phyloP scores from a whole-genome alignment of 2,329 filamentous ascomycete species.

The Corinectria fuckeliana region DNA sequence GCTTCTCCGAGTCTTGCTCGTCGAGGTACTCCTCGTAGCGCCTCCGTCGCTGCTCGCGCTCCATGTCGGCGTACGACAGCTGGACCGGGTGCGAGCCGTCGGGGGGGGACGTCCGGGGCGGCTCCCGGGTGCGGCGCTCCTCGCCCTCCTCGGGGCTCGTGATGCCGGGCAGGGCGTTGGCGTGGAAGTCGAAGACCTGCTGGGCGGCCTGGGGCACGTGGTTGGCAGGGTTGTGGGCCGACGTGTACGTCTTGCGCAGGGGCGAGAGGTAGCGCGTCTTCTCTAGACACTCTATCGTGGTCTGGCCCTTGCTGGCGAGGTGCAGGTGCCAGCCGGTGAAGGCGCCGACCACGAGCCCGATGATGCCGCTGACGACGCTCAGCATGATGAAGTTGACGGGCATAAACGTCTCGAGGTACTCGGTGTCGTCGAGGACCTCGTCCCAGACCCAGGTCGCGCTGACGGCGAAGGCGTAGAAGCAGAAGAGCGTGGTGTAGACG shows the following conservation, averaged over 20 bases:
- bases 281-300: slow-evolving; percentile 95
- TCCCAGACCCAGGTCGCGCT: slow-evolving; percentile 83
- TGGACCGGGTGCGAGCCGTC: slow-evolving; percentile 50
- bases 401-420: slow-evolving; percentile 77
- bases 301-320: slow-evolving; percentile 79
- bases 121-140: slow-evolving; percentile 48
- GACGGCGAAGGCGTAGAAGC: slow-evolving; percentile 79
- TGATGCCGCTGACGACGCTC: slow-evolving; percentile 86
- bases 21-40: slow-evolving; percentile 79
- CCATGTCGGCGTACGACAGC: slow-evolving; percentile 61
- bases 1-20: slow-evolving; percentile 83
- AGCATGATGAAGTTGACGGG: slow-evolving; percentile 92
- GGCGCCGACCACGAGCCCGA: slow-evolving; percentile 84
- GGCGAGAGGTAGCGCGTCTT: slow-evolving; percentile 93
- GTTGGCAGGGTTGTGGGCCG: slow-evolving; percentile 61
- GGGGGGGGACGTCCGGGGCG: slow-evolving; percentile 34
- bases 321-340: slow-evolving; percentile 94
- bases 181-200: slow-evolving; percentile 80
- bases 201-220: slow-evolving; percentile 64
- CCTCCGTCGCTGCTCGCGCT: slow-evolving; percentile 60
- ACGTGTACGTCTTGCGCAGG: slow-evolving; percentile 71
- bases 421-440: slow-evolving; percentile 74
- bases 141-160: slow-evolving; percentile 85
- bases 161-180: slow-evolving; percentile 80
- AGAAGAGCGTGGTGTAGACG: slow-evolving; percentile 86